Base-by-base conservation (phyloP, 169 alveolate genomes). In the Perkinsus olseni region DNA sequence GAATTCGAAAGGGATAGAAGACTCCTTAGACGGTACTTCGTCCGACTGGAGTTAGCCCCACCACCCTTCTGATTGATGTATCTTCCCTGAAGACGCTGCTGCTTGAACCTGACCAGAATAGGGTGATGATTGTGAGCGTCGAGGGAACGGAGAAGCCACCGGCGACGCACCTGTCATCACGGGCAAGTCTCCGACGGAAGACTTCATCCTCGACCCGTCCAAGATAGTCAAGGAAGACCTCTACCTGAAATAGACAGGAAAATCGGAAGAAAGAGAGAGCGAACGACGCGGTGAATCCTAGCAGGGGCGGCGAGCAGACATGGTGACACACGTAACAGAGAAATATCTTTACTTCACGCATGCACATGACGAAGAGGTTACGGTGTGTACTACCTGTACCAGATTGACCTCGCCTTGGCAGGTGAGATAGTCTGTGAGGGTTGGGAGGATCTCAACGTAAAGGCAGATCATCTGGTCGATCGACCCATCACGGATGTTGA, bases 401-500 rank as follows among this genome's bases (percentile, higher is more conserved):
- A 92, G 91, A 48, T 92, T 82, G 74, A 94, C 93, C 0, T 34
- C n/a, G 36, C 95, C 95, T 37, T 74, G 93, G 34, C 91, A 34
- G 62, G 95, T 94, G 34, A 94, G 95, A 39, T 94, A 94, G 93
- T 93, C 94, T 0, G 92, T 99, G 91, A 98, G 95, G 28, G 95
- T 82, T 0, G 99, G 99, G 17, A 98, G 94, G 39, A 98, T 95
- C 91, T 96, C 95, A 92, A 97, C 98, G 95, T 99, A 99, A 50
- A 99, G 96, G 39, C 96, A 96, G 38, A 99, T 94, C 94, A 99
- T 94, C 92, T 98, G 99, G 96, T 99, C 99, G 38, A 99, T 97
- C 62, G 99, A 98, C 1, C 99, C 99, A n/a, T 98, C 98, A 39
- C 98, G 97, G 62, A 99, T 99, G 74, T 97, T 96, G 34, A 98